Percentiles rank a stretch among this genome's conserved stretches.
Evolutionary conservation across 192 early-diverging fungal species (phyloP).

Genomic region (Chytriomyces sp.): DNA sequence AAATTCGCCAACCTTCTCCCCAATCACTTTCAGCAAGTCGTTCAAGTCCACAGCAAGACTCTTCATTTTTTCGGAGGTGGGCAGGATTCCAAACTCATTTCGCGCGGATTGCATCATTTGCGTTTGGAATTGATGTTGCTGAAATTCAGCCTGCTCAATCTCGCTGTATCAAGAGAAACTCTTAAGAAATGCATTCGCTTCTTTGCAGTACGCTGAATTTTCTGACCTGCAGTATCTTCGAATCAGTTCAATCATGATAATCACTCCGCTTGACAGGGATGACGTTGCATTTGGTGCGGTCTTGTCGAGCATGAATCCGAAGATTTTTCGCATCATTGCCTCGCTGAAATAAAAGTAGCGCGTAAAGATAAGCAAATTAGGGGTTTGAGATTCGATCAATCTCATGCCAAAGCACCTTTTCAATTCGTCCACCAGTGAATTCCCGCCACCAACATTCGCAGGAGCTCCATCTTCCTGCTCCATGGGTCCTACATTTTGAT

Average conservation of each 20-base stretch:
- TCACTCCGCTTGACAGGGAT: slow-evolving; percentile 90
- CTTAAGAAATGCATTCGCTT: background rate
- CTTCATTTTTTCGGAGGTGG: slow-evolving; percentile 57
- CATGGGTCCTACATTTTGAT: slow-evolving; percentile 44
- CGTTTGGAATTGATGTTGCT: slow-evolving; percentile 61
- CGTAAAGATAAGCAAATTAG: background rate
- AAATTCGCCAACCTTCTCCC: slow-evolving; percentile 76
- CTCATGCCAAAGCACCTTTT: slow-evolving; percentile 40
- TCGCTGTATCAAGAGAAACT: slow-evolving; percentile 44
- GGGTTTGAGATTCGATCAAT: background rate
- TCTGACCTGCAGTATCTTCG: slow-evolving; percentile 89
- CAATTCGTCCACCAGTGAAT: slow-evolving; percentile 57
- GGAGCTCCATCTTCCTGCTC: slow-evolving; percentile 33
- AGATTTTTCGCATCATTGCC: slow-evolving; percentile 75
- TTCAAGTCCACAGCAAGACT: slow-evolving; percentile 77
- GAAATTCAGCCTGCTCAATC: slow-evolving; percentile 66
- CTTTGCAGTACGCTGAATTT: background rate
- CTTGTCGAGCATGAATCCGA: slow-evolving; percentile 85
- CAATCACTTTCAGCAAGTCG: slow-evolving; percentile 88
- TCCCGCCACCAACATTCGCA: slow-evolving; percentile 46
- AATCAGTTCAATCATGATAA: slow-evolving; percentile 97
- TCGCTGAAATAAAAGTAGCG: slow-evolving; percentile 56
- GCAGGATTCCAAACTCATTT: slow-evolving; percentile 37
- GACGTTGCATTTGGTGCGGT: slow-evolving; percentile 80
- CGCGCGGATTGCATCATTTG: slow-evolving; percentile 35